Percentiles rank a stretch among this genome's conserved stretches.
phyloP scores from a whole-genome alignment of 192 early-diverging fungal genomes.

The Funneliformis geosporum region DNA sequence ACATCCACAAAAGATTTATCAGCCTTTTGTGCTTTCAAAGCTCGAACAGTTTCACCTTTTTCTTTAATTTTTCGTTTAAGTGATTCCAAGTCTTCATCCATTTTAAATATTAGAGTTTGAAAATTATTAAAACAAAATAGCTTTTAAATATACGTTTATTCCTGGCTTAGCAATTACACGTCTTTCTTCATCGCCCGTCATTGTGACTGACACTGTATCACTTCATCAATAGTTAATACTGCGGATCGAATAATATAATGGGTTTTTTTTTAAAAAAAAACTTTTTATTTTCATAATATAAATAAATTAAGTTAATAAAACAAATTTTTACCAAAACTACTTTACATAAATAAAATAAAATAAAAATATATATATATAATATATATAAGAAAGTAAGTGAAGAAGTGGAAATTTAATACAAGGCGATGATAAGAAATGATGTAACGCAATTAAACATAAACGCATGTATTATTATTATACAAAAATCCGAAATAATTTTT shows the following conservation, averaged over 20 bases:
- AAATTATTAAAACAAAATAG: not conserved
- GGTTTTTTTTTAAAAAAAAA: not conserved
- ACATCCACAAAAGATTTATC: slow-evolving; percentile 57
- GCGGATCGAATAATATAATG: not conserved
- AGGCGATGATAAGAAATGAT: not conserved
- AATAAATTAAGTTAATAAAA: not conserved
- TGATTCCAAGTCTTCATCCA: not conserved
- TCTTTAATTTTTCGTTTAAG: slow-evolving; percentile 48
- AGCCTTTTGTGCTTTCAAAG: slow-evolving; percentile 63
- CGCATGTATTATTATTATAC: not conserved
- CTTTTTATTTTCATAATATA: not conserved
- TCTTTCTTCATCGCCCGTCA: not conserved
- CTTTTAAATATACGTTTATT: not conserved
- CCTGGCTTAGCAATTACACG: not conserved
- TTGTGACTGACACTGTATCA: not conserved
- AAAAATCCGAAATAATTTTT: not conserved
- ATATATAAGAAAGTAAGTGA: not conserved
- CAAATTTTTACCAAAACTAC: not conserved
- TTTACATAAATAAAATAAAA: not conserved
- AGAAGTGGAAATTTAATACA: not conserved
- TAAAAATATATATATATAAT: not conserved
- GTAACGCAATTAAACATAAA: not conserved
- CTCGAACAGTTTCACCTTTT: slow-evolving; percentile 60
- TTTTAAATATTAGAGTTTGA: not conserved
- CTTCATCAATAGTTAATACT: not conserved